Base-by-base conservation (phyloP, 2,329 filamentous ascomycete species). In the Botryosphaeria dothidea region DNA sequence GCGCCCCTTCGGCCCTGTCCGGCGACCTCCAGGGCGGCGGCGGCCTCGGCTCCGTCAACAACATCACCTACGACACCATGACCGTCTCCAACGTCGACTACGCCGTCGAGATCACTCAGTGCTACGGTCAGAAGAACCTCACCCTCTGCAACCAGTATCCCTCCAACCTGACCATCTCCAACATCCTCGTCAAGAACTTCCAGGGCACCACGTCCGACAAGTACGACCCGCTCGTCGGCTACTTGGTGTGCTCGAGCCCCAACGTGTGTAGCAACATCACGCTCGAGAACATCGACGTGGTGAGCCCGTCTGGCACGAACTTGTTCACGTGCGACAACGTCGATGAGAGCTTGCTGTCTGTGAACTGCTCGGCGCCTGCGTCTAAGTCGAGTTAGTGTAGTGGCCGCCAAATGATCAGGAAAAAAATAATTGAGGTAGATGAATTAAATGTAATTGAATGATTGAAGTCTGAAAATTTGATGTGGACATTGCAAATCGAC, bases 21-120 rank as follows among this genome's bases (percentile, higher is more conserved):
- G 85, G 83, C 19, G 85, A 88, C 64, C 81, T 90, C 0, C 85
- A 87, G 70, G 89, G 88, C 6, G 88, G 88, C n/a, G 88, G 88
- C 19, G 88, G 88, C 41, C 76, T 75, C 4, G 87, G 89, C 27
- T 79, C 80, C 43, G 88, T 91, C 52, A 82, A 81, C 65, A 91
- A 91, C 72, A 83, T 91, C 66, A 90, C 88, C 1, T 91, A 89
- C 72, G 85, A 90, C 65, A 82, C 80, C 3, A 88, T 90, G 78
- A 72, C 77, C 41, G 80, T 88, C 66, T 75, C 81, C 38, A 88
- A 90, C 66, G 87, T 89, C 67, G 88, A 90, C 71, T 88, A 86
- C 70, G 85, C 85, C 2, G 86, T 90, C 68, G 85, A 88, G 66
- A 79, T 89, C 54, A 86, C 86, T n/a, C 87, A 89, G 72, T 89